Conservation (phyloP, 2,329 filamentous ascomycete species). For the Aspergillus udagawae region DNA sequence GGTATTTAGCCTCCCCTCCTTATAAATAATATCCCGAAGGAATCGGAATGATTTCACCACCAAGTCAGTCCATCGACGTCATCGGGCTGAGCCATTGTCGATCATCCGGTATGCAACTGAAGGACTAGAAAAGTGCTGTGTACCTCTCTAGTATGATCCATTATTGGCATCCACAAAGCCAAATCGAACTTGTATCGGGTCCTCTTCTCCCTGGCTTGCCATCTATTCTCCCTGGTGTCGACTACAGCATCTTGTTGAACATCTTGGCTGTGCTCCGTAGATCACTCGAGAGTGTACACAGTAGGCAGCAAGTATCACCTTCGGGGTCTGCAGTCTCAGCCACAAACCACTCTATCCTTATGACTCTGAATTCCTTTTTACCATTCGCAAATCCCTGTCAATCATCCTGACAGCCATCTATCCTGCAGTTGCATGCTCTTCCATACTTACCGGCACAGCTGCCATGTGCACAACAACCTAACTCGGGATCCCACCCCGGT, state of each 20-base stretch:
- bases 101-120: not conserved
- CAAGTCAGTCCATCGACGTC: conserved; percentile 2
- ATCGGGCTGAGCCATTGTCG: not conserved
- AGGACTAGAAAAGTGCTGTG: no score
- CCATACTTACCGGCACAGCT: not conserved
- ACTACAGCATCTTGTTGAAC: not conserved
- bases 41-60: conserved; percentile 4
- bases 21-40: not conserved
- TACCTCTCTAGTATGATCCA: not conserved
- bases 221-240: not conserved
- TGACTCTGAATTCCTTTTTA: not conserved
- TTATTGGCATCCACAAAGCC: not conserved
- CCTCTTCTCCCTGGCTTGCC: not conserved
- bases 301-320: not conserved
- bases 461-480: not conserved
- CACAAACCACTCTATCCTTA: not conserved
- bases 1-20: not conserved
- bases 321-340: not conserved
- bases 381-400: not conserved
- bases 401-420: not conserved
- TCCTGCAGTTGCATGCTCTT: not conserved
- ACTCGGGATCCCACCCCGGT: not conserved
- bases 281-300: no score
- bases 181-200: not conserved
- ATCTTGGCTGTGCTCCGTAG: not conserved